Evolutionary conservation across 1,284 basidiomycete genomes (phyloP).

Genomic region (Rhodotorula glutinis): DNA sequence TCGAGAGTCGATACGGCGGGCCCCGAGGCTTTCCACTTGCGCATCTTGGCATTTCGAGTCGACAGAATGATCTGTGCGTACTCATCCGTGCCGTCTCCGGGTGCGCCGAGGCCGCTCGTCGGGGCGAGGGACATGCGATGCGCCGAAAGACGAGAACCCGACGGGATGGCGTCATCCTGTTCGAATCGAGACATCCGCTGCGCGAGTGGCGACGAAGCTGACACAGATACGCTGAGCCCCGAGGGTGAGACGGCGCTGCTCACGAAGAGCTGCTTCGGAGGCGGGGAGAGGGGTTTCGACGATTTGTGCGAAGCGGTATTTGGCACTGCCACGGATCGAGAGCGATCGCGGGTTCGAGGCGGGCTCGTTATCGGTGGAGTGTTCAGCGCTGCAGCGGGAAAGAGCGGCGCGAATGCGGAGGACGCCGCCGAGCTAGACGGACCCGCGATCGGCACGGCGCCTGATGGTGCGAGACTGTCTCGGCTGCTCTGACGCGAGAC

Average conservation of each 20-base stretch:
- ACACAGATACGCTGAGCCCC: background rate
- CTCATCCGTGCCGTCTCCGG: constrained; percentile 48
- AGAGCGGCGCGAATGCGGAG: constrained; percentile 34
- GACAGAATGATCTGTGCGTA: constrained; percentile 58
- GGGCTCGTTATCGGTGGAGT: background rate
- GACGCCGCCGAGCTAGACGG: constrained; percentile 1
- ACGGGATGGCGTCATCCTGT: background rate
- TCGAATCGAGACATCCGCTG: background rate
- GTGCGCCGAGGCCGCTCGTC: background rate
- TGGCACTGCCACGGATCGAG: constrained; percentile 22
- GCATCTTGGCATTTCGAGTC: constrained; percentile 55
- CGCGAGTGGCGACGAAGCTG: background rate
- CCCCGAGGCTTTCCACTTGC: constrained; percentile 52
- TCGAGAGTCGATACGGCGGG: constrained; percentile 5
- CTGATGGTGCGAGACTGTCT: constrained; percentile 6
- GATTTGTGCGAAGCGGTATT: background rate
- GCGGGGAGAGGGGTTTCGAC: background rate
- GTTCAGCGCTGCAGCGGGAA: constrained; percentile 13
- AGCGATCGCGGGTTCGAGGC: constrained; percentile 14
- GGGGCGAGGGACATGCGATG: constrained; percentile 35
- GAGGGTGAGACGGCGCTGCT: background rate
- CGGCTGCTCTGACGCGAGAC: constrained; percentile 27
- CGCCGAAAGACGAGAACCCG: constrained; percentile 2
- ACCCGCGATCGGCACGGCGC: background rate
- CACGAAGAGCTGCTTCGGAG: no score